Conservation (phyloP, 73 alveolate species). For the Breviolum minutum region DNA sequence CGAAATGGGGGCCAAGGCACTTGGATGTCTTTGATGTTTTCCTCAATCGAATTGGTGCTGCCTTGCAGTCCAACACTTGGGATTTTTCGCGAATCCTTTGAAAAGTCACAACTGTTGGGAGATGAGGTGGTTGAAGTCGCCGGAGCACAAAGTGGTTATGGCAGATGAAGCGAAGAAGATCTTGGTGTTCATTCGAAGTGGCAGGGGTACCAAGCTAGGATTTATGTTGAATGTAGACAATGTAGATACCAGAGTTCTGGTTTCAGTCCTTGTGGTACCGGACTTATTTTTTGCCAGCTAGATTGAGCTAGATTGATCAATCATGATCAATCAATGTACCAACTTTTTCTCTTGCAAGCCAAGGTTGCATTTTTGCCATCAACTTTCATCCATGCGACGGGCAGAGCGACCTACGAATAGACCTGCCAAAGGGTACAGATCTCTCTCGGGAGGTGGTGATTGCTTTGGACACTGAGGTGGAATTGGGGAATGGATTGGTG, state of each 20-base stretch:
- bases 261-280: too few species aligned
- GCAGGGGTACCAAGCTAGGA: neutral
- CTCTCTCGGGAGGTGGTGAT: constrained; percentile 48
- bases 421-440: constrained; percentile 65
- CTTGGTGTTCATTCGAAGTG: constrained; percentile 48
- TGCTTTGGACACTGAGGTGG: constrained; percentile 64
- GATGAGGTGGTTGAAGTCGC: constrained; percentile 57
- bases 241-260: too few species aligned
- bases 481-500: too few species aligned
- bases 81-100: neutral
- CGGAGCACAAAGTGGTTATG: constrained; percentile 7
- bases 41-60: constrained; percentile 69
- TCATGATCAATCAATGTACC: too few species aligned
- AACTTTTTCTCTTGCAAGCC: neutral
- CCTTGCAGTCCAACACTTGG: constrained; percentile 37
- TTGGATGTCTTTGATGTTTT: constrained; percentile 75
- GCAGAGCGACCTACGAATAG: constrained; percentile 72
- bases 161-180: constrained; percentile 68
- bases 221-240: neutral
- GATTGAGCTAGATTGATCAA: too few species aligned
- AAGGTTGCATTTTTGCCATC: constrained; percentile 86
- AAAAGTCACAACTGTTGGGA: neutral
- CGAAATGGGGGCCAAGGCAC: neutral
- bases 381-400: constrained; percentile 81
- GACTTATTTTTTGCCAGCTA: too few species aligned